Evolutionary conservation across 495 filamentous ascomycete genomes (phyloP).

Genomic region (Talaromyces ruber): DNA sequence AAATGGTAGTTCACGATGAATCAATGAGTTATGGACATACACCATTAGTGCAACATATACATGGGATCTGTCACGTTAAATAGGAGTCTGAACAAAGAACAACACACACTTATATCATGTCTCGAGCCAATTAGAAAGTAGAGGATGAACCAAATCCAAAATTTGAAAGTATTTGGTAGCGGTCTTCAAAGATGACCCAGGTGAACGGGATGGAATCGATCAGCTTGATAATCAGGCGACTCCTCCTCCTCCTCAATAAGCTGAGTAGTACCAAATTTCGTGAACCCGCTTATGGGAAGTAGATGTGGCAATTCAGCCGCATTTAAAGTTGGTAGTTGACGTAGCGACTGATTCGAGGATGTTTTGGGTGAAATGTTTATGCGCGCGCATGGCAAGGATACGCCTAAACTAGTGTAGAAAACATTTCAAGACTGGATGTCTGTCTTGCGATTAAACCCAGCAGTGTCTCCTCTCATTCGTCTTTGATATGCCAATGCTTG

Average conservation of each 20-base stretch:
- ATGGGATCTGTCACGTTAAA: constrained; percentile 7
- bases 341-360: neutral
- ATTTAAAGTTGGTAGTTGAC: neutral
- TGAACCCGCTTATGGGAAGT: neutral
- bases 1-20: constrained; percentile 13
- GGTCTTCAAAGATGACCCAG: constrained; percentile 26
- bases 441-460: neutral
- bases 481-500: neutral
- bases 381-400: neutral
- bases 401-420: neutral
- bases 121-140: constrained; percentile 35
- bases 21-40: constrained; percentile 12
- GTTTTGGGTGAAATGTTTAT: constrained; percentile 1
- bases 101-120: constrained; percentile 23
- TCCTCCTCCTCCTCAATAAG: constrained; percentile 27
- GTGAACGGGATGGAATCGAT: constrained; percentile 33
- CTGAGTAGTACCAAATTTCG: neutral
- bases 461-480: neutral
- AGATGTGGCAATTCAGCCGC: constrained; percentile 8
- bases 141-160: constrained; percentile 36
- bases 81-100: constrained; percentile 14
- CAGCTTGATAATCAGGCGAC: constrained; percentile 21
- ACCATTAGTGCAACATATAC: constrained; percentile 21
- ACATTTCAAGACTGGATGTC: neutral
- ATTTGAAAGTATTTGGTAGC: constrained; percentile 35